Percentiles rank a stretch among this genome's conserved stretches.
phyloP scores from a whole-genome alignment of 2,329 filamentous ascomycete genomes.

The Fusarium lyarnte region DNA sequence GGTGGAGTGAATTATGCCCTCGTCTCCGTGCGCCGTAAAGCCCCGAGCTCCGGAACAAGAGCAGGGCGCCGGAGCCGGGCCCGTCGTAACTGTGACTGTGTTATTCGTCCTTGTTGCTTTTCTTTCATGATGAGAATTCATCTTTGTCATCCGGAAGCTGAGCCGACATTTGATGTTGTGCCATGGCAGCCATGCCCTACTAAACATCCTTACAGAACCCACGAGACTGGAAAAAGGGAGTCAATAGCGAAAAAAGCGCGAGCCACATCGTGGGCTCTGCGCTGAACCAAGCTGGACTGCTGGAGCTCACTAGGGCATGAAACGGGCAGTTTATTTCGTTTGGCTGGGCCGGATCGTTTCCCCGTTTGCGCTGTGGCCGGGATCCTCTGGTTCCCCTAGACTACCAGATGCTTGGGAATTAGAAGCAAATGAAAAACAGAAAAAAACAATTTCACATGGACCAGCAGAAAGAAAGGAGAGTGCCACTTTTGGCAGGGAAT shows the following conservation, averaged over 20 bases:
- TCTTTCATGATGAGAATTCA: conserved; percentile 1
- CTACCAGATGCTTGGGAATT: conserved; percentile 41
- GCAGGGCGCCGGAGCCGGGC: conserved; percentile 6
- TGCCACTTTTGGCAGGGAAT: conserved; percentile 4
- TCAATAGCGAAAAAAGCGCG: conserved; percentile 30
- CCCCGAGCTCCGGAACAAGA: conserved; percentile 23
- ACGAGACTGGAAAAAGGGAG: conserved; percentile 35
- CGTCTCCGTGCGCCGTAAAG: conserved; percentile 24
- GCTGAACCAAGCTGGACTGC: conserved; percentile 25
- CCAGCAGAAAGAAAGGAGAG: conserved; percentile 25
- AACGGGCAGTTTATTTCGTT: conserved; percentile 41
- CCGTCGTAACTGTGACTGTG: conserved; percentile 1
- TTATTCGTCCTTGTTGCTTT: conserved; percentile 6
- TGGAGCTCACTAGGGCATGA: conserved; percentile 33
- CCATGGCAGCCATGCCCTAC: not conserved
- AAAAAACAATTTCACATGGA: conserved; percentile 33
- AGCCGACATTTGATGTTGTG: conserved; percentile 30
- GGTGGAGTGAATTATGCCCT: conserved; percentile 11
- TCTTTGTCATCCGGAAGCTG: conserved; percentile 22
- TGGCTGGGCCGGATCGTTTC: conserved; percentile 41
- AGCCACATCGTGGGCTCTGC: conserved; percentile 37
- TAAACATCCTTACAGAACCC: conserved; percentile 18
- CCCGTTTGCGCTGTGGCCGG: conserved; percentile 34
- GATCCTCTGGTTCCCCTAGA: conserved; percentile 39
- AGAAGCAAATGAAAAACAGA: conserved; percentile 30